Evolutionary conservation across 2,329 filamentous ascomycete genomes (phyloP).

Genomic region (Colletotrichum lini): DNA sequence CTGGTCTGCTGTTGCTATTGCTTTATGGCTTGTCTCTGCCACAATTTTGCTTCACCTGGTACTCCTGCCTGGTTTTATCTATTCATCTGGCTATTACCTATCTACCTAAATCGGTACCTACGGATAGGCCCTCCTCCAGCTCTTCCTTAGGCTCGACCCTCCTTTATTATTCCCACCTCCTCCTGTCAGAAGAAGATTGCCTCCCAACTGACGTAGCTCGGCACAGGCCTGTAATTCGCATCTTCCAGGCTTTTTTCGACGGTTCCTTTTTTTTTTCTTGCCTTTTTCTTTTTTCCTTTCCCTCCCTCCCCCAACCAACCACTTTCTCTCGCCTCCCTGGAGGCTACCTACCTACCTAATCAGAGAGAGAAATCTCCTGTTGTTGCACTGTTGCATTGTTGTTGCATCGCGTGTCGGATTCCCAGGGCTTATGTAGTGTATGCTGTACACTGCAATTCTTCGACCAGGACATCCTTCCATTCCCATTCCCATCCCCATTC

Average conservation of each 20-base stretch:
- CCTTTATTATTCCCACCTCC: constrained; percentile 27
- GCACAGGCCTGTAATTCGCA: constrained; percentile 9
- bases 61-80: neutral
- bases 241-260: neutral
- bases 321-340: no score
- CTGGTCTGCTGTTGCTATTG: neutral
- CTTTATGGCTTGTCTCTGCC: constrained; percentile 26
- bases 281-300: neutral
- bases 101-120: no score
- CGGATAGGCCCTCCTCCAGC: constrained; percentile 19
- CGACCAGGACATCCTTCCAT: constrained; percentile 15
- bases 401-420: constrained; percentile 8
- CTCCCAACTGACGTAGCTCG: constrained; percentile 32
- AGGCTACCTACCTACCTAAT: no score
- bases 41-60: neutral
- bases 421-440: neutral
- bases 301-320: no score
- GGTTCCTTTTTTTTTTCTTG: neutral
- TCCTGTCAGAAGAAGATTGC: constrained; percentile 35
- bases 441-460: neutral
- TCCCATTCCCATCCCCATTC: neutral
- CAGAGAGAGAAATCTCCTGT: neutral
- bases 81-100: constrained; percentile 22
- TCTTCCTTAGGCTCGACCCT: constrained; percentile 25
- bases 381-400: neutral